Percentiles rank a stretch among this genome's conserved stretches.
These are phyloP conservation scores for Salix purpurea DNA, from an alignment of 345 rosid genomes.

Conservation along the genomic window DNA sequence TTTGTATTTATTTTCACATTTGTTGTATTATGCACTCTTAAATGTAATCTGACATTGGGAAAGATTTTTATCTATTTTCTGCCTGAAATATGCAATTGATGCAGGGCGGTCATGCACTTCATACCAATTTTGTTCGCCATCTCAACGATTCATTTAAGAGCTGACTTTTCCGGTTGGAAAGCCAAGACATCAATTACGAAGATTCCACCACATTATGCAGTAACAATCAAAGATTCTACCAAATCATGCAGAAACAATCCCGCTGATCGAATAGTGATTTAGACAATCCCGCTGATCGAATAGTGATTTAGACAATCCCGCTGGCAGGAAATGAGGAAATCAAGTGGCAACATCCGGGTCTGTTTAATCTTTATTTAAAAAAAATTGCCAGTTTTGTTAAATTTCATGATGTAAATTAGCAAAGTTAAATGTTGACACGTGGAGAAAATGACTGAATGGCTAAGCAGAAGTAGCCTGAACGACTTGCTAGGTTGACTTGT, in stretches of 20 bases:
- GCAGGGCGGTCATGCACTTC: slow-evolving; percentile 62
- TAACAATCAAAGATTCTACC: too few relatives aligned
- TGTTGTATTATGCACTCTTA: too few relatives aligned
- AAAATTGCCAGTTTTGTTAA: background rate
- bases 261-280: background rate
- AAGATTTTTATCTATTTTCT: background rate
- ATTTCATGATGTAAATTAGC: background rate
- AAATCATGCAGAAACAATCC: background rate
- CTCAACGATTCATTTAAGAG: slow-evolving; percentile 16
- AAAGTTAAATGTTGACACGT: too few relatives aligned
- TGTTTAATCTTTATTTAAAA: too few relatives aligned
- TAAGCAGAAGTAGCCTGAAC: too few relatives aligned
- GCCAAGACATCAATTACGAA: background rate
- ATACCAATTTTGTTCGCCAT: slow-evolving; percentile 43
- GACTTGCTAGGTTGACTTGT: too few relatives aligned
- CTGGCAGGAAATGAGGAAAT: too few relatives aligned
- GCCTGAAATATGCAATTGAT: slow-evolving; percentile 5
- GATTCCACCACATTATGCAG: background rate
- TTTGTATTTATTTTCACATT: background rate
- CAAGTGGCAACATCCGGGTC: too few relatives aligned
- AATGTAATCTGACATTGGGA: background rate
- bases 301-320: background rate
- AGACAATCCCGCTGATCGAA: background rate
- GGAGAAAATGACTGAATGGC: too few relatives aligned
- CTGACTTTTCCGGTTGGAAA: background rate